Evolutionary conservation across 192 early-diverging fungal genomes (phyloP), one percentile per base, ranked within the genome.

Genomic region (Rhizophagus clarus): DNA sequence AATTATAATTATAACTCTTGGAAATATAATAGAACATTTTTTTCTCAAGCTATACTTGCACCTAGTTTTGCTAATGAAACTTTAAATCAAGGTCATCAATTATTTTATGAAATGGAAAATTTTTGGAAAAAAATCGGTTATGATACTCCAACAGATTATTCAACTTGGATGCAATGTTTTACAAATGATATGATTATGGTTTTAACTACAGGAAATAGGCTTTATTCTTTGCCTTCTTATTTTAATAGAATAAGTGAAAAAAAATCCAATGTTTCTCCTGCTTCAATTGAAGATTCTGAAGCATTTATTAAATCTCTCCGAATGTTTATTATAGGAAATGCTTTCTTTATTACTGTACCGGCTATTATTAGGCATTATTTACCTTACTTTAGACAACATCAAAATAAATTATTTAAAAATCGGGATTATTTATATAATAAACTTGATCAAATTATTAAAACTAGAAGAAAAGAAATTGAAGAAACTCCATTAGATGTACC

Each of bases 121-220:
- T 66, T 45, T 64, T 64, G n/a, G 47, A 15, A 42, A 37, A 4
- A 37, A 17, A 61, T 42, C n/a, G 64, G 45, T 45, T 0, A 2
- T 17, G 45, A 15, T 29, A 49, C 37, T 37, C 11, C 37, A 26
- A 68, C 49, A 22, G 76, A 78, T 31, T 47, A 45, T 5, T 14
- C 76, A 7, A 28, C 45, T 69, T 78, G 76, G 76, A 68, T 68
- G 64, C 76, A 64, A 51, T 42, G 66, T 37, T 78, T 78, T 78
- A 78, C 64, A 20, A 37, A 28, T 47, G 76, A 78, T 67, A 68
- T 78, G 32, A 78, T 68, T 11, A 15, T 64, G 2, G 15, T 68
- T 24, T 49, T 78, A 15, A 78, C 64, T 31, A 68, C 76, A 15
- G 63, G 64, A 1, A 49, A 66, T 11, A 34, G 76, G 32, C 51